These are phyloP conservation scores for Firmiana major DNA, from an alignment of 345 rosid species.

Conservation along the genomic window DNA sequence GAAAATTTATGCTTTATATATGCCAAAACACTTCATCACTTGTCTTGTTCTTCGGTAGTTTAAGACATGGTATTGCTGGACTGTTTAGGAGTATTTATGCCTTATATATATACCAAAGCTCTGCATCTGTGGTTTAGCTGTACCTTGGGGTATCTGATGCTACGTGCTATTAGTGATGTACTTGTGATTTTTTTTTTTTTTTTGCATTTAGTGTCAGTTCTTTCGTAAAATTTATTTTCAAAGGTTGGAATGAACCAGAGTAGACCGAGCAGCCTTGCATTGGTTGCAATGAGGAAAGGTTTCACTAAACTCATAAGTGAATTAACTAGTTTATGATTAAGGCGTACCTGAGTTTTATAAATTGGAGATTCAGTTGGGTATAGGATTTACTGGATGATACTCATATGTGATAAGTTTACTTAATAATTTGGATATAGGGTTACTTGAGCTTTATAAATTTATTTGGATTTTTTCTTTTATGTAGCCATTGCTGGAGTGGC, in stretches of 20 bases:
- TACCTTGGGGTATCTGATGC: neutral
- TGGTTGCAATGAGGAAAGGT: neutral
- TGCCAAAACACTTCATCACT: neutral
- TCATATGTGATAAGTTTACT: too few species aligned
- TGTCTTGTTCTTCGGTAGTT: neutral
- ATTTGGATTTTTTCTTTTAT: neutral
- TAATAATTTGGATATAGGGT: neutral
- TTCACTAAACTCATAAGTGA: neutral
- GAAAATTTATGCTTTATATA: neutral
- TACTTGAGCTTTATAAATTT: neutral
- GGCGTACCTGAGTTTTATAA: neutral
- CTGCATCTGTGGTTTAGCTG: neutral
- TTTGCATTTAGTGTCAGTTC: too few species aligned
- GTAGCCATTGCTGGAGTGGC: conserved; percentile 95
- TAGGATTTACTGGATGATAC: too few species aligned
- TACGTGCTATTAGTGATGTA: neutral
- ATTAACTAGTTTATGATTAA: neutral
- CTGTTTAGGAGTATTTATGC: neutral
- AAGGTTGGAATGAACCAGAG: neutral
- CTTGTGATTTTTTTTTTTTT: neutral
- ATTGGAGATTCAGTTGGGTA: neutral
- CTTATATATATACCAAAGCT: neutral
- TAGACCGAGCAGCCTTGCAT: neutral
- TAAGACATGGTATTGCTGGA: neutral
- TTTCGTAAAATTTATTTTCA: neutral